Evolutionary conservation across 2,329 filamentous ascomycete genomes (phyloP), one percentile per base, ranked within the genome.

Genomic region (Aspergillus pseudonomiae): DNA sequence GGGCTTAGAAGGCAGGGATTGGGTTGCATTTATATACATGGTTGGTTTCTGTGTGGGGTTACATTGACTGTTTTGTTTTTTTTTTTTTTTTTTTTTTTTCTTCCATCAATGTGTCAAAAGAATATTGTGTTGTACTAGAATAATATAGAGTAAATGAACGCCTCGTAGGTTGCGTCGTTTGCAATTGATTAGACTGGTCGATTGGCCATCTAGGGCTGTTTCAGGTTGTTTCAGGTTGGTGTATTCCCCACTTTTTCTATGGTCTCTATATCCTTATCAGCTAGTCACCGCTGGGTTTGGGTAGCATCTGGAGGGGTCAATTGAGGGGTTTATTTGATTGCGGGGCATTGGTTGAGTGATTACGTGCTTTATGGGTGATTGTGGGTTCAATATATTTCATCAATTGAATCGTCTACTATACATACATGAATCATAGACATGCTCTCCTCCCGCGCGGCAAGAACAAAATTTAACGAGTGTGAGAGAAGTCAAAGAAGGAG

Each of bases 321-420:
- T 19, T 54, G 52, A 54, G 52, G 30, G 52, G 30, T 32, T 53
- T 19, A 24, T 21, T 14, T 24, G 45, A 26, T 48, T 48, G 21
- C 21, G 24, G 12, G 6, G 10, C 21, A 24, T 48, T 26, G 6
- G 12, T 6, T n/a, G n/a, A 11, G 6, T 34, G 21, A 26, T 28
- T n/a, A 52, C 26, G 9, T 53, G 28, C 30, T 39, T 7, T 7
- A 4, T 26, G 46, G 28, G n/a, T 11, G 9, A 32, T 11, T n/a
- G 9, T 52, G 16, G 16, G 28, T 19, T 52, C 19, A 10, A 26
- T 52, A 39, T 45, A 41, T 36, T 45, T 55, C 60, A 55, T 63
- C 63, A 59, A 59, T 62, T 62, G 63, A 60, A 59, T 68, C 67
- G 55, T 68, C 67, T 70, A 69, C 59, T 67, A 50, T 67, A 68